Evolutionary conservation across 306 rosid species (phyloP).

Genomic region (Lupinus albus): DNA sequence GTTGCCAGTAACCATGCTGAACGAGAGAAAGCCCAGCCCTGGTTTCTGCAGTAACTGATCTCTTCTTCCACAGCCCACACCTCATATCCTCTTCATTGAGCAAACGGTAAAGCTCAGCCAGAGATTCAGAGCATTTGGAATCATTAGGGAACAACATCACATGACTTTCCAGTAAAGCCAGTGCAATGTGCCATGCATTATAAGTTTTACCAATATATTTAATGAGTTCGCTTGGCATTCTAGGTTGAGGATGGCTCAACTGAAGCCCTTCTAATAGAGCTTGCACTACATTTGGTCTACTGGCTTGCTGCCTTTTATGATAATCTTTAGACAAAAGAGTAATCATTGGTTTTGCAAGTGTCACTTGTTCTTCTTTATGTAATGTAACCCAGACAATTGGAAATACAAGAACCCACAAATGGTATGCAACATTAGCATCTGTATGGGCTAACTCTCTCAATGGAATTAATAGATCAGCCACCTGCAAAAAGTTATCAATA

Average conservation of each 20-base stretch:
- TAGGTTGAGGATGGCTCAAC: slow-evolving; percentile 98
- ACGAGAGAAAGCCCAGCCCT: slow-evolving; percentile 96
- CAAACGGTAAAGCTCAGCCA: slow-evolving; percentile 95
- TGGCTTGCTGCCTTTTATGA: slow-evolving; percentile 92
- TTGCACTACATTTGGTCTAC: slow-evolving; percentile 97
- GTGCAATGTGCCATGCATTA: slow-evolving; percentile 97
- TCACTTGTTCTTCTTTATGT: slow-evolving; percentile 90
- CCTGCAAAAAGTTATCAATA: slow-evolving; percentile 53
- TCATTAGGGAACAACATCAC: slow-evolving; percentile 86
- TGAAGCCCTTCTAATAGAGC: slow-evolving; percentile 99
- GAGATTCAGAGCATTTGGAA: slow-evolving; percentile 88
- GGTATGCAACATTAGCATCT: slow-evolving; percentile 99
- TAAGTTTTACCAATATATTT: slow-evolving; percentile 95
- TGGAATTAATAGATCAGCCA: slow-evolving; percentile 87
- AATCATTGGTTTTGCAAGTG: slow-evolving; percentile 96
- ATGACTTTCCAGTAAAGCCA: slow-evolving; percentile 97
- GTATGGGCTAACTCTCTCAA: slow-evolving; percentile 94
- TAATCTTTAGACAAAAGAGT: slow-evolving; percentile 90
- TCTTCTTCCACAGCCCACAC: slow-evolving; percentile 97
- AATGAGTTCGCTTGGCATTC: slow-evolving; percentile 99
- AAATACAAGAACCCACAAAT: slow-evolving; percentile 97
- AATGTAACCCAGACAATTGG: slow-evolving; percentile 98
- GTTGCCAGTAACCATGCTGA: slow-evolving; percentile 99
- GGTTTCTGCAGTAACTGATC: slow-evolving; percentile 87
- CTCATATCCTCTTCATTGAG: slow-evolving; percentile 99